phyloP scores from a whole-genome alignment of 75 land plant genomes.

The Cunninghamia lanceolata region DNA sequence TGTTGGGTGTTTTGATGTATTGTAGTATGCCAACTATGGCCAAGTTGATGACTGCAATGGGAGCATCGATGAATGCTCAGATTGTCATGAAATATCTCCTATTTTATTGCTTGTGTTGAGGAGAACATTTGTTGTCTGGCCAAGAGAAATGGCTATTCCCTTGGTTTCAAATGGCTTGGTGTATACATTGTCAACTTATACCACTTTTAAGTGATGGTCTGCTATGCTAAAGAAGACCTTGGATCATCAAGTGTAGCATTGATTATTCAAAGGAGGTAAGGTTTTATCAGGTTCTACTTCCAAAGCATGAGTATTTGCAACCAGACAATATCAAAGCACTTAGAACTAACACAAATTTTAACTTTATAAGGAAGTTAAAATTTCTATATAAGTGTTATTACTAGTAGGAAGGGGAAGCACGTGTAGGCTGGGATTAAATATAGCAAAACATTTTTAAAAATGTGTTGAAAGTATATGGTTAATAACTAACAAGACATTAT shows the following conservation, averaged over 20 bases:
- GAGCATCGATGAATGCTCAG: constrained; percentile 12
- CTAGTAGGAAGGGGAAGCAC: too few species aligned
- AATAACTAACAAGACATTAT: too few species aligned
- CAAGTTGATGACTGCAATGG: constrained; percentile 36
- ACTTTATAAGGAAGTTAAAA: too few species aligned
- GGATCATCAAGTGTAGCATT: constrained; percentile 45
- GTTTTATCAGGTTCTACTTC: constrained; percentile 38
- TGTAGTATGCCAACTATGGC: constrained; percentile 38
- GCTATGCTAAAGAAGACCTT: constrained; percentile 20
- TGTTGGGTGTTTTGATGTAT: constrained; percentile 15
- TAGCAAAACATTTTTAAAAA: too few species aligned
- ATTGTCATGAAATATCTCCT: constrained; percentile 28
- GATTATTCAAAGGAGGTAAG: constrained; percentile 40
- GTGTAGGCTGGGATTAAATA: too few species aligned
- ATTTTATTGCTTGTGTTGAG: not conserved
- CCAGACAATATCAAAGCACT: too few species aligned
- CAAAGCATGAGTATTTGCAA: constrained; percentile 37
- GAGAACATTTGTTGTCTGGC: constrained; percentile 9
- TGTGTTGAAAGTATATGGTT: too few species aligned
- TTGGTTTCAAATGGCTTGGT: constrained; percentile 9
- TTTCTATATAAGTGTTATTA: too few species aligned
- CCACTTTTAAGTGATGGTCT: constrained; percentile 16
- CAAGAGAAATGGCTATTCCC: not conserved
- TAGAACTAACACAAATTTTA: too few species aligned
- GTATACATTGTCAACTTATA: constrained; percentile 16